Evolutionary conservation across 495 filamentous ascomycete genomes (phyloP), one percentile per base, ranked within the genome.

Genomic region (Trichoderma erinaceum): DNA sequence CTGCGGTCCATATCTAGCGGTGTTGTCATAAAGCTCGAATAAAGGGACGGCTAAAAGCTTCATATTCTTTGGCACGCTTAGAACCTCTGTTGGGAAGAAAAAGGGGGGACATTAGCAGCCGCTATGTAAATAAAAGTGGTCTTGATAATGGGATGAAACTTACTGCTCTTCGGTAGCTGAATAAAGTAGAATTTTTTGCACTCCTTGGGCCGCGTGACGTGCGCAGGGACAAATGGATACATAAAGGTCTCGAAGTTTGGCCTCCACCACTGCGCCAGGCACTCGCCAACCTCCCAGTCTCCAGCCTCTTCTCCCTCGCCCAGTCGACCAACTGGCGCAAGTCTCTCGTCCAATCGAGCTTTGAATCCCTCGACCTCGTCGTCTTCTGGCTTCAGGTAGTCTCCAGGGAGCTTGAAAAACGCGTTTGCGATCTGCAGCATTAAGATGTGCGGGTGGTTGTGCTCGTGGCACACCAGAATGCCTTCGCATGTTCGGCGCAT

Each of bases 241-340:
- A 97, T 97, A 82, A 97, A 98, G 1, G 95, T 99, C 82, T 99
- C 95, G 74, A 98, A 97, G 80, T 97, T 98, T 52, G 95, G 95
- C 35, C 95, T 83, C 93, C 93, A 99, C 95, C 96, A 99, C 80
- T 97, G 93, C 46, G 95, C 94, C 63, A 99, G 84, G 4, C 92
- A 96, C 72, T 97, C 93, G 68, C 89, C 91, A 75, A 99, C 89
- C 74, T 96, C 84, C 95, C 95, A 99, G 71, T 96, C 92, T 68
- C 90, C 92, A 8, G 91, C 91, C 69, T 92, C 91, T 76, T 95
- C 88, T 67, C 93, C 92, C 48, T 88, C 89, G 78, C 93, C 92
- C 65, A 96, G 88, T 46, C 87, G 90, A 41, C 93, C 93, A 6
- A 94, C 91, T 0, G 95, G 95, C 0, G 94, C 94, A 56, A 99